Evolutionary conservation across 2,329 filamentous ascomycete genomes (phyloP).

Genomic region (Aspergillus ustus): DNA sequence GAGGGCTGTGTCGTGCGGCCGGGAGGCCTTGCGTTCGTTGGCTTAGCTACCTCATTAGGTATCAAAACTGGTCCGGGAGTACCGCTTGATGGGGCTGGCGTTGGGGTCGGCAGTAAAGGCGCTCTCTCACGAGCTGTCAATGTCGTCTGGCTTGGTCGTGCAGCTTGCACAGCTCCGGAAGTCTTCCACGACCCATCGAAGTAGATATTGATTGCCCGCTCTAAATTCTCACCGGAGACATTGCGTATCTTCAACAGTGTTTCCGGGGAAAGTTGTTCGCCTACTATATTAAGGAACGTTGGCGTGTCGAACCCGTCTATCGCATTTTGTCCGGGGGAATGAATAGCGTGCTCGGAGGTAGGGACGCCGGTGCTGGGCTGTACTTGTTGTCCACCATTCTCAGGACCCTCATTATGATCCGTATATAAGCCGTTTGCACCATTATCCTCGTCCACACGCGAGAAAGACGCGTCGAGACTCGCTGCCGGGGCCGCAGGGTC

Average conservation of each 20-base stretch:
- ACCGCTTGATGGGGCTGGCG: neutral
- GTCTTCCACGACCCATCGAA: slow-evolving; percentile 67
- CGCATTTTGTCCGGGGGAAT: neutral
- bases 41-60: slow-evolving; percentile 1
- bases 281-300: slow-evolving; percentile 63
- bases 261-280: slow-evolving; percentile 52
- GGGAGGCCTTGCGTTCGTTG: slow-evolving; percentile 14
- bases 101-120: slow-evolving; percentile 7
- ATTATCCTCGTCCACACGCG: slow-evolving; percentile 1
- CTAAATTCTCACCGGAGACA: slow-evolving; percentile 57
- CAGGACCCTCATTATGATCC: neutral
- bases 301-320: slow-evolving; percentile 57
- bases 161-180: slow-evolving; percentile 4
- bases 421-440: neutral
- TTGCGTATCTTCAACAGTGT: slow-evolving; percentile 55
- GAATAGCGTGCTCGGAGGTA: neutral
- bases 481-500: slow-evolving; percentile 7
- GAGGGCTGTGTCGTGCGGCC: slow-evolving; percentile 46
- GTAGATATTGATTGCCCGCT: slow-evolving; percentile 67
- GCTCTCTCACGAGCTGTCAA: slow-evolving; percentile 18
- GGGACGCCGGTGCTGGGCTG: neutral
- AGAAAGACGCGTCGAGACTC: slow-evolving; percentile 26
- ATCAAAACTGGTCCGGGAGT: neutral
- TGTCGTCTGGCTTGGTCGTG: slow-evolving; percentile 17
- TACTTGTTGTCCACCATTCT: neutral